These are phyloP conservation scores for Phytophthora syringae DNA, from an alignment of 352 stramenopile genomes.

Conservation along the genomic window DNA sequence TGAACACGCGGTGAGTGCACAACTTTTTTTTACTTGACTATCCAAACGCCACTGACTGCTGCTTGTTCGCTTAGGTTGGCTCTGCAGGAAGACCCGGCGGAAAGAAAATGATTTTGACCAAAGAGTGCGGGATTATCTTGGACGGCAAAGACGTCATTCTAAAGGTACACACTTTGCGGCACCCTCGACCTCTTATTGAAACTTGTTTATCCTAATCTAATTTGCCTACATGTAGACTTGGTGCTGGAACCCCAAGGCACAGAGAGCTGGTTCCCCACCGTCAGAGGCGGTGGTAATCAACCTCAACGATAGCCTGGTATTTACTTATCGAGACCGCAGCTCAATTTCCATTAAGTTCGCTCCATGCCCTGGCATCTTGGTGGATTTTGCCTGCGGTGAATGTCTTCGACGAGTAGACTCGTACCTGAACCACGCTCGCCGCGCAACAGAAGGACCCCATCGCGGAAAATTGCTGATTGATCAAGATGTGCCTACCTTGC, in stretches of 20 bases:
- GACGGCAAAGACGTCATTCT: slow-evolving; percentile 55
- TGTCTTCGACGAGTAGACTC: slow-evolving; percentile 69
- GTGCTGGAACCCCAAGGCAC: slow-evolving; percentile 70
- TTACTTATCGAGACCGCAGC: slow-evolving; percentile 73
- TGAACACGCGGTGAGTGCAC: slow-evolving; percentile 61
- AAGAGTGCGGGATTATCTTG: slow-evolving; percentile 66
- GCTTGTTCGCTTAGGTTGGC: slow-evolving; percentile 46
- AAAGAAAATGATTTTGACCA: slow-evolving; percentile 73
- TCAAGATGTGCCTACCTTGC: slow-evolving; percentile 56
- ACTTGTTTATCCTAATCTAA: neutral
- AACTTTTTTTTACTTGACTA: neutral
- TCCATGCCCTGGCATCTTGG: slow-evolving; percentile 55
- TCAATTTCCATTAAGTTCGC: slow-evolving; percentile 75
- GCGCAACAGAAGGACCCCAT: slow-evolving; percentile 44
- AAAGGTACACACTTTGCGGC: slow-evolving; percentile 38
- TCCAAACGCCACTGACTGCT: neutral
- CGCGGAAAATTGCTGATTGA: slow-evolving; percentile 72
- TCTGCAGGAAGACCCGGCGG: slow-evolving; percentile 56
- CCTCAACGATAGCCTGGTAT: slow-evolving; percentile 74
- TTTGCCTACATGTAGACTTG: slow-evolving; percentile 41
- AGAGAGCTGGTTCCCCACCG: slow-evolving; percentile 67
- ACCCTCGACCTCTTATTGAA: neutral
- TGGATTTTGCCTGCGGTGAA: slow-evolving; percentile 78
- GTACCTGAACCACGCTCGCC: slow-evolving; percentile 69
- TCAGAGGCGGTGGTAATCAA: slow-evolving; percentile 61